Evolutionary conservation across 768 basidiomycete species (phyloP), one percentile per base, ranked within the genome.

Genomic region (Cantharellus anzutake): DNA sequence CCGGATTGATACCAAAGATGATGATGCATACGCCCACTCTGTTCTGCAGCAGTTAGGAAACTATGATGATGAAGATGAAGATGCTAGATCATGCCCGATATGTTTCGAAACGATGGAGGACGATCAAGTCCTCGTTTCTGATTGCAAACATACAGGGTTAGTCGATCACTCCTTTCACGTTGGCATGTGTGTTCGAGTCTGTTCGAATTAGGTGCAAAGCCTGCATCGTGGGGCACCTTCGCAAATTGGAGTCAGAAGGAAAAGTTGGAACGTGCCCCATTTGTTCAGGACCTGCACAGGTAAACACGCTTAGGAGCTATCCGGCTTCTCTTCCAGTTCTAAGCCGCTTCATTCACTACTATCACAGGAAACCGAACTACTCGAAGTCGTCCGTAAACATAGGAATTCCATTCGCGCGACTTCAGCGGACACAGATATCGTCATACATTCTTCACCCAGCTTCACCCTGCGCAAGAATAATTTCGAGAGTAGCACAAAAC

Each of bases 401-500:
- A 66, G 52, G 39, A 16, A 58, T n/a, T 41, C 34, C 38, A 3
- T 41, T 7, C 57, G 4, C 35, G 7, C 41, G 58, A 56, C 59
- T 34, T 60, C 37, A 51, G 58, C 63, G 53, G 61, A 44, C 48
- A 40, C 50, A 59, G 67, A 60, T 59, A 63, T 56, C 55, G 57
- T 58, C 59, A 52, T 58, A 42, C 50, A 56, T 56, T 57, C 59
- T 37, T 60, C 63, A 42, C 71, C 78, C 7, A 71, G 69, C 14
- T 73, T 90, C 37, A 71, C 78, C 11, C 70, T 93, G 51, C 75
- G 86, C 5, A 79, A 81, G 64, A 90, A 90, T 63, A 81, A 93
- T 70, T 89, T 96, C 70, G 78, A 80, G 42, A 85, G 88, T 3
- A 92, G 88, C 4, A 96, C 93, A 0, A 98, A 98, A 70, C 73